phyloP scores from a whole-genome alignment of 1,284 basidiomycete species.

The Salmacisia buchloeana region DNA sequence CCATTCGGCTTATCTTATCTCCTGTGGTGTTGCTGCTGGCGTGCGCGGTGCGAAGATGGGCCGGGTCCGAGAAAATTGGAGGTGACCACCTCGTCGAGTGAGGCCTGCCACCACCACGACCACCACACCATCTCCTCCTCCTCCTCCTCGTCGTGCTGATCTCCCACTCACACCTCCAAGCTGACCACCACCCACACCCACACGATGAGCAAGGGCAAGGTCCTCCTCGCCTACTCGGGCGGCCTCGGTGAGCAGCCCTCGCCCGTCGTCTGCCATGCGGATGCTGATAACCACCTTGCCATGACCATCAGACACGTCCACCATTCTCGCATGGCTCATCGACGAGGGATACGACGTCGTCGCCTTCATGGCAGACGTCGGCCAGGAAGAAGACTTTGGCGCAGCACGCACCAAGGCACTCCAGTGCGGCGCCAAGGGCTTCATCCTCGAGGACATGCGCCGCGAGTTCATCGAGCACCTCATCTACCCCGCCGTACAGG shows the following conservation, averaged over 20 bases:
- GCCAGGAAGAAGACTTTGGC: slow-evolving; percentile 97
- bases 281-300: not conserved
- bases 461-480: slow-evolving; percentile 93
- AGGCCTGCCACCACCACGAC: slow-evolving; percentile 1
- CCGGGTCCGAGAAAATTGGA: not conserved
- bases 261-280: slow-evolving; percentile 7
- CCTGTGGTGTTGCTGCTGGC: not conserved
- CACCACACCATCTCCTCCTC: not conserved
- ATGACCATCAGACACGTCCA: slow-evolving; percentile 40
- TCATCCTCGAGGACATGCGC: slow-evolving; percentile 88
- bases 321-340: slow-evolving; percentile 58
- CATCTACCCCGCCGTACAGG: slow-evolving; percentile 93
- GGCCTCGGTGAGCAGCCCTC: slow-evolving; percentile 71
- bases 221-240: slow-evolving; percentile 92
- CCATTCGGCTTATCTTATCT: not conserved
- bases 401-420: slow-evolving; percentile 88
- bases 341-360: slow-evolving; percentile 96
- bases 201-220: slow-evolving; percentile 62
- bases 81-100: too few relatives aligned
- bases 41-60: not conserved
- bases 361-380: slow-evolving; percentile 98
- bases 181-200: not conserved
- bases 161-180: not conserved
- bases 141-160: too few relatives aligned
- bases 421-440: slow-evolving; percentile 87